Conservation (phyloP, 306 rosid species). For the Dryas alaskensis region DNA sequence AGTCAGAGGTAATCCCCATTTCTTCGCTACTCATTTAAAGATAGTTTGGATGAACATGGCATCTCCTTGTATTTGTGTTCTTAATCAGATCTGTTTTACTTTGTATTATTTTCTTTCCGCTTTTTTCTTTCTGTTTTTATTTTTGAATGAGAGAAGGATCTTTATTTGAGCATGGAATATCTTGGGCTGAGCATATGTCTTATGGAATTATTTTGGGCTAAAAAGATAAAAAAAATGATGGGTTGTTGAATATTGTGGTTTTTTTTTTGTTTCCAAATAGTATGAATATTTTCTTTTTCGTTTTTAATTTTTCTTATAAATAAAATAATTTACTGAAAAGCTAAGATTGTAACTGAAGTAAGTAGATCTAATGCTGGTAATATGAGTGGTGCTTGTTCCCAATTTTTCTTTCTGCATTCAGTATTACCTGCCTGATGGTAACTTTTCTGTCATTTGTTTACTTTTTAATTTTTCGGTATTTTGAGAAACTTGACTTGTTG, state of each 20-base stretch:
- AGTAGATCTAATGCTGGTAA: neutral
- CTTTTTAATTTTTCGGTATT: neutral
- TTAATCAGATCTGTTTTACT: constrained; percentile 5
- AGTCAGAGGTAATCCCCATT: neutral
- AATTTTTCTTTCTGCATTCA: neutral
- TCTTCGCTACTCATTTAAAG: neutral
- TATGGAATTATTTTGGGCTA: neutral
- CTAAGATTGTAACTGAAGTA: neutral
- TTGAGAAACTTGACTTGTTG: neutral
- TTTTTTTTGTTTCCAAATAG: neutral
- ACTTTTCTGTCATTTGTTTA: neutral
- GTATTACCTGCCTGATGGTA: neutral
- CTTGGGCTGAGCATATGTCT: neutral
- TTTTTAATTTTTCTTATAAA: no score
- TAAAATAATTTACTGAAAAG: neutral
- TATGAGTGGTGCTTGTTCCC: neutral
- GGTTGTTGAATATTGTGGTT: neutral
- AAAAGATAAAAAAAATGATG: no score
- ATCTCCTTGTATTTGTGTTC: neutral
- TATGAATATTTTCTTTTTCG: no score
- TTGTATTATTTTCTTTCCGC: neutral
- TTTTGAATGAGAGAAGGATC: neutral
- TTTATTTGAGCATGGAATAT: neutral
- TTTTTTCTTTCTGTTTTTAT: neutral
- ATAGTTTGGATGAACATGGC: neutral